Conservation (phyloP, 306 rosid species). For the Quercus robur region DNA sequence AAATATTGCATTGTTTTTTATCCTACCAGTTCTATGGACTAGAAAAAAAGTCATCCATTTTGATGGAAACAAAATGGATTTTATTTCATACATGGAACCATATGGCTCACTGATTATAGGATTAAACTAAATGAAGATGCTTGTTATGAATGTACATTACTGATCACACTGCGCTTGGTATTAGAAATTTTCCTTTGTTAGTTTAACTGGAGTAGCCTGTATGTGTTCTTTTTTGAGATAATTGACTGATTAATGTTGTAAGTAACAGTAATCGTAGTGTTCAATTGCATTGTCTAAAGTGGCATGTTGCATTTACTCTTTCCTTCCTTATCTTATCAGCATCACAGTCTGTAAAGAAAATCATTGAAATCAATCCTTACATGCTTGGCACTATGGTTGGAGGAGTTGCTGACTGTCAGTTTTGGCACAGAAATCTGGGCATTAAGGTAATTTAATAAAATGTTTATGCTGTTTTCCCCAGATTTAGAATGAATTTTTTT, state of each 20-base stretch:
- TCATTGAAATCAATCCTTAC: slow-evolving; percentile 58
- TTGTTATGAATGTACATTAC: too few species aligned
- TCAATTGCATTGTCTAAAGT: neutral
- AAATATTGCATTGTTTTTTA: neutral
- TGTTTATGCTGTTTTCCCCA: neutral
- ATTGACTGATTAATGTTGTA: neutral
- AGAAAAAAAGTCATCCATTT: neutral
- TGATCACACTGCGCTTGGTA: neutral
- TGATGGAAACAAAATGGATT: neutral
- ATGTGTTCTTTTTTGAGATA: neutral
- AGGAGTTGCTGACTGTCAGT: slow-evolving; percentile 67
- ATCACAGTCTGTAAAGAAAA: slow-evolving; percentile 89
- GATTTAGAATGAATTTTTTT: neutral
- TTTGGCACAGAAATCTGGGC: slow-evolving; percentile 68
- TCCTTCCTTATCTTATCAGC: slow-evolving; percentile 42
- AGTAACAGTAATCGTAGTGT: neutral
- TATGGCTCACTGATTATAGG: too few species aligned
- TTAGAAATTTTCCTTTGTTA: neutral
- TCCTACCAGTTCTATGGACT: neutral
- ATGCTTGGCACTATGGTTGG: slow-evolving; percentile 72
- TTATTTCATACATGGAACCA: too few species aligned
- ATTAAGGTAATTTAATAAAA: slow-evolving; percentile 12
- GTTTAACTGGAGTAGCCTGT: neutral
- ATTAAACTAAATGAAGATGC: too few species aligned
- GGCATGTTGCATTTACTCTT: neutral